Evolutionary conservation across 306 rosid species (phyloP), one percentile per base, ranked within the genome.

Genomic region (Carpinus viminea): DNA sequence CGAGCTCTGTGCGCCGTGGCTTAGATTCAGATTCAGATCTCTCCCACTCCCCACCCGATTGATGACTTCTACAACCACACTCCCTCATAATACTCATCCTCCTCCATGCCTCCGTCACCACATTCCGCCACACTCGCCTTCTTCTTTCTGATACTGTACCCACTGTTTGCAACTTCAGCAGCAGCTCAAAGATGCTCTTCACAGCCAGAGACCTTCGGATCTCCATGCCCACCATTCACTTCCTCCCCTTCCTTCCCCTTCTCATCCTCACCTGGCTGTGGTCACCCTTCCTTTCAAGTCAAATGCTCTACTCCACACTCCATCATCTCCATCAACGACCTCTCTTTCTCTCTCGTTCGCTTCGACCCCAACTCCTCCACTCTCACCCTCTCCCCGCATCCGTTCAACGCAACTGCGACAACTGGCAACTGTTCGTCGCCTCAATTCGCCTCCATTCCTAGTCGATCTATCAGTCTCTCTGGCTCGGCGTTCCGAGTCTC

Each of bases 241-340:
- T 72, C 97, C 28, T 3, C 60, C 4, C 93, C 81, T 4, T 54
- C 88, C 1, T 95, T 80, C 68, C 99, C 99, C 1, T 95, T 95
- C 84, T 95, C 99, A 6, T 80, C 83, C 24, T 65, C 87, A 0
- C 93, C 88, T 0, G 97, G 97, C 0, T 90, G 95, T 17, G 99
- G 99, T 70, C 99, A 95, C 89, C 99, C 99, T 17, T 89, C 89
- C 12, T 93, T 95, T 77, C 98, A 93, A 16, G 50, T 95, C 0
- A 82, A 74, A 4, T 95, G 99, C 70, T 78, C 91, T 6, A 26
- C 88, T 10, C 88, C 89, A 0, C 78, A 83, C 72, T 91, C 99
- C 15, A 1, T 76, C 31, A 77, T 95, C 75, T 57, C 96, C 80
- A 89, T 93, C 12, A 91, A 95, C 83, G 78, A 89, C 54, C 20